phyloP scores from a whole-genome alignment of 2,329 filamentous ascomycete genomes.

The Aspergillus jensenii region DNA sequence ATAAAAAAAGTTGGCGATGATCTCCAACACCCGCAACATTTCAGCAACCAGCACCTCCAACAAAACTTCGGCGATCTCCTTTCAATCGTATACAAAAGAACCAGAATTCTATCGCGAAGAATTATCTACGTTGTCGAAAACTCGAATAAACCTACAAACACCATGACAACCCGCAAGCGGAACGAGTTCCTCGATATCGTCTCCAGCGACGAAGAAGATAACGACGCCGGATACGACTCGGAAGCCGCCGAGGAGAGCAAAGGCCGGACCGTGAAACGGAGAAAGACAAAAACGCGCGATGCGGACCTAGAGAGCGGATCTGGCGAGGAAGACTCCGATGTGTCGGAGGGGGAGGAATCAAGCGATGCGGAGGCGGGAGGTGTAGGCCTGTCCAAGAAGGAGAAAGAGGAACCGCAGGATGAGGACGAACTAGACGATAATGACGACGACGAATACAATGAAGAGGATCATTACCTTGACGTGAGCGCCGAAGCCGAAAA shows the following conservation, averaged over 20 bases:
- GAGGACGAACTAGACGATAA: constrained; percentile 5
- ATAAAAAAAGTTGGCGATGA: constrained; percentile 18
- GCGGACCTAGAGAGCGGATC: constrained; percentile 38
- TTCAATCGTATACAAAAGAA: neutral
- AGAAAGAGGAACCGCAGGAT: neutral
- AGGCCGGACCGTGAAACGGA: constrained; percentile 34
- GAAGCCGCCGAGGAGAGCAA: constrained; percentile 45
- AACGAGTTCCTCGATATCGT: constrained; percentile 42
- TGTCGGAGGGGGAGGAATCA: constrained; percentile 14
- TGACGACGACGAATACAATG: constrained; percentile 9
- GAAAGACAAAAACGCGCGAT: constrained; percentile 25
- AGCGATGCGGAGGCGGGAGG: constrained; percentile 16
- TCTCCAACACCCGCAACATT: neutral
- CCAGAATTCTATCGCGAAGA: neutral
- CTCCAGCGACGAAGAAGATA: constrained; percentile 38
- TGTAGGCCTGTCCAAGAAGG: constrained; percentile 10
- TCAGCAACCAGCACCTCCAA: neutral
- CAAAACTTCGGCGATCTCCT: neutral
- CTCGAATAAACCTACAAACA: neutral
- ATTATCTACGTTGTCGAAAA: neutral
- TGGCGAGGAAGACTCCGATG: constrained; percentile 15
- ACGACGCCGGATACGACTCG: constrained; percentile 46
- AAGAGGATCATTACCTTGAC: constrained; percentile 18
- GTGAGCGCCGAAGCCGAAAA: constrained; percentile 9
- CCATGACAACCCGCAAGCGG: constrained; percentile 39